Conservation (phyloP, 2,329 filamentous ascomycete genomes). For the Waltergamsia citrina region DNA sequence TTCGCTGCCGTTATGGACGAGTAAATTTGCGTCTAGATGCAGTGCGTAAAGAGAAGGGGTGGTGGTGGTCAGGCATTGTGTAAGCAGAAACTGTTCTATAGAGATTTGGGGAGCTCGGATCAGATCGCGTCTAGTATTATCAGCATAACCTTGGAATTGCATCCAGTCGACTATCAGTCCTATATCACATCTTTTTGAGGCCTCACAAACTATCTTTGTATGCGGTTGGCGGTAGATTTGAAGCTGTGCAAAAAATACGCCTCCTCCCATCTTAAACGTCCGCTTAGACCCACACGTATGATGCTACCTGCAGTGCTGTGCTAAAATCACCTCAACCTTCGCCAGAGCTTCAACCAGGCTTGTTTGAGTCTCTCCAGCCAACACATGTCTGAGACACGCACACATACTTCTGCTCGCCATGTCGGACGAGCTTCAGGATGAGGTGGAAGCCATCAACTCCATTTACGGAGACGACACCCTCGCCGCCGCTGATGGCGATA, state of each 20-base stretch:
- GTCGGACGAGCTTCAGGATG: conserved; percentile 57
- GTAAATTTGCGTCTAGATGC: too few relatives aligned
- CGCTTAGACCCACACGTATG: neutral
- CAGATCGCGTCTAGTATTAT: conserved; percentile 14
- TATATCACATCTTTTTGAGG: too few relatives aligned
- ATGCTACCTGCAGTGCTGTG: neutral
- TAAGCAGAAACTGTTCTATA: conserved; percentile 5
- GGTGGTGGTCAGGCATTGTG: conserved; percentile 3
- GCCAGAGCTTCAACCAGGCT: neutral
- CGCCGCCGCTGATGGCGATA: conserved; percentile 23
- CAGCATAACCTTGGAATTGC: conserved; percentile 15
- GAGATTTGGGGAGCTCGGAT: conserved; percentile 6
- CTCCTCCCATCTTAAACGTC: too few relatives aligned
- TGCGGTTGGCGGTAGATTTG: too few relatives aligned
- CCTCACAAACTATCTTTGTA: too few relatives aligned
- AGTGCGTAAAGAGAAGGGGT: neutral
- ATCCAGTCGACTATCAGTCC: conserved; percentile 9
- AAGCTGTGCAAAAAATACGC: too few relatives aligned
- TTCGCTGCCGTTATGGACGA: conserved; percentile 95
- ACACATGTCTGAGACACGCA: neutral
- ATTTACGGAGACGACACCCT: conserved; percentile 69
- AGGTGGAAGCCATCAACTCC: conserved; percentile 74
- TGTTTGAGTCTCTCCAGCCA: too few relatives aligned
- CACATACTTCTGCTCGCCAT: conserved; percentile 18
- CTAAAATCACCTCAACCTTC: neutral